Base-by-base conservation (phyloP, 371 early-diverging fungal species). In the Neoconidiobolus thromboides region DNA sequence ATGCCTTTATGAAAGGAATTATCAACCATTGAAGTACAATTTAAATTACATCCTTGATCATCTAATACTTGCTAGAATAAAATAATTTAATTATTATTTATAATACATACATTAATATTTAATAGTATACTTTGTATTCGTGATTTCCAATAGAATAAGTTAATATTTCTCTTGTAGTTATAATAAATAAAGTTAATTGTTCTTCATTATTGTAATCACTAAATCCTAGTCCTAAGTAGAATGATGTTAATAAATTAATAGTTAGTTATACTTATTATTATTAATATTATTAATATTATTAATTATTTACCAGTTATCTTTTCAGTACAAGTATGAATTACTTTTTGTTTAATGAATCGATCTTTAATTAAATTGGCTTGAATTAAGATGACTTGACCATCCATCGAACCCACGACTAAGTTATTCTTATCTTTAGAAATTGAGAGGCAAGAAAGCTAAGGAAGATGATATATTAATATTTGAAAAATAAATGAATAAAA, bases 351-450 rank as follows among this genome's bases (percentile, higher is more conserved):
- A 0, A 81, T 80, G 36, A 79, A 76, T 36, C 83, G 75, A 61
- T 88, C 89, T 52, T 82, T 80, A 48, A 79, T 76, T 2, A 93
- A 69, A 66, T 89, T 89, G 1, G 92, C 91, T 38, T 85, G 79
- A 40, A 89, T 78, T 58, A 87, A 70, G 14, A 93, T 72, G 0
- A 93, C 90, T 0, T 82, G 79, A 36, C 94, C 96, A 66, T 90
- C 91, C 1, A 88, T 87, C 62, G 94, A 73, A 0, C 93, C 96
- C 46, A 93, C 71, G 2, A 93, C 93, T 26, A 26, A 26, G 26
- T 26, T 26, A 26, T 26, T 26, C 26, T 26, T 26, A 26, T 26
- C 26, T 26, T 26, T 26, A 26, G 26, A 26, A 26, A 26, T 26
- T 26, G 26, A 26, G 26, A 26, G 26, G 26, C 26, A 26, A 26